Evolutionary conservation across 1,139 yeast genomes (phyloP).

Genomic region (Kazachstania sp.): DNA sequence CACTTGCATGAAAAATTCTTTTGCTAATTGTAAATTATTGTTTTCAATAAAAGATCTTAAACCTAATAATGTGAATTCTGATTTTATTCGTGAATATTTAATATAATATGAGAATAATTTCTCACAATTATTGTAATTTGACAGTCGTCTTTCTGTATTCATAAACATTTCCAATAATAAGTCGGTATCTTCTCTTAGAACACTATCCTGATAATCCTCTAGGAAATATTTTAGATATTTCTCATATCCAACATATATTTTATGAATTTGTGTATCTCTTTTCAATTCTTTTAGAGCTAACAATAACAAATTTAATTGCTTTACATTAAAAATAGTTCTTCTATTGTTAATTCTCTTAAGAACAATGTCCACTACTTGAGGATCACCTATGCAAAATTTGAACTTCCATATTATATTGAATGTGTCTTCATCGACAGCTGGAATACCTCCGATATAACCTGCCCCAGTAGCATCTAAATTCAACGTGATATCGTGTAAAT

Average conservation of each 20-base stretch:
- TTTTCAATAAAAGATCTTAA: conserved; percentile 24
- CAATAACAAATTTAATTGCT: conserved; percentile 17
- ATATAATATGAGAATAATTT: conserved; percentile 24
- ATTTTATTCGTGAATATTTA: conserved; percentile 15
- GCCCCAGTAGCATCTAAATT: conserved; percentile 1
- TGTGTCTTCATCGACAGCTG: conserved; percentile 11
- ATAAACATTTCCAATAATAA: conserved; percentile 14
- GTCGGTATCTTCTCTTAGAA: not conserved
- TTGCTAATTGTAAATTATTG: conserved; percentile 25
- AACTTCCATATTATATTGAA: conserved; percentile 10
- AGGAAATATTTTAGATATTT: conserved; percentile 6
- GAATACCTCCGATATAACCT: conserved; percentile 5
- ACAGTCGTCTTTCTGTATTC: conserved; percentile 14
- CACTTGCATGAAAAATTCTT: conserved; percentile 26
- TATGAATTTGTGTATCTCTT: conserved; percentile 18
- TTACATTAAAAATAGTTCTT: conserved; percentile 11
- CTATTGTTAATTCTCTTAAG: conserved; percentile 7
- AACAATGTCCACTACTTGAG: conserved; percentile 9
- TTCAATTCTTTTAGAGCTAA: conserved; percentile 9
- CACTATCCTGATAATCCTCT: conserved; percentile 3
- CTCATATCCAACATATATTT: conserved; percentile 13
- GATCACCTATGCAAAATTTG: conserved; percentile 14
- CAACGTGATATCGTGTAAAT: not conserved
- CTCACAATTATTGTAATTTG: conserved; percentile 21
- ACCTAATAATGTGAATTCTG: conserved; percentile 20